Conservation (phyloP, 306 rosid species). For the Corylus americana region DNA sequence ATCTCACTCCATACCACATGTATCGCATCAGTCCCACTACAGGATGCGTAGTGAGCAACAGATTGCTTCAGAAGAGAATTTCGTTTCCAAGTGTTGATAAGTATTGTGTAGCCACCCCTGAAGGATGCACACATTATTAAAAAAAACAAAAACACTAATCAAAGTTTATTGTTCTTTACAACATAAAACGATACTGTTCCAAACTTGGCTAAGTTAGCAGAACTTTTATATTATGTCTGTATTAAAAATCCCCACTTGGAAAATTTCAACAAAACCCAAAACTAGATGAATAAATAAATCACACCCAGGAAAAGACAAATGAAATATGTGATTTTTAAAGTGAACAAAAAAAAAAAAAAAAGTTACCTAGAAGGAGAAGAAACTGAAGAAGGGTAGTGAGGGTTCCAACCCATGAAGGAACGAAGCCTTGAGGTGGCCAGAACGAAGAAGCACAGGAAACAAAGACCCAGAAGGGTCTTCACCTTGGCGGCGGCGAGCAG, state of each 20-base stretch:
- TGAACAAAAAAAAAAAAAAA: background rate
- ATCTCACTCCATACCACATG: conserved; percentile 50
- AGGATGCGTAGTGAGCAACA: conserved; percentile 51
- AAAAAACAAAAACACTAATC: background rate
- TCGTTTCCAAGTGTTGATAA: conserved; percentile 56
- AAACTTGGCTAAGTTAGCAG: background rate
- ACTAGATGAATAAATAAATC: background rate
- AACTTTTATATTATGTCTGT: background rate
- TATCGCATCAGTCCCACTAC: conserved; percentile 35
- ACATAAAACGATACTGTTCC: conserved; percentile 4
- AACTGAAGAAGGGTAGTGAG: conserved; percentile 39
- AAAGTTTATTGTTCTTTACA: conserved; percentile 2
- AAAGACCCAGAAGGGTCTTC: conserved; percentile 34
- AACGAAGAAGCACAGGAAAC: conserved; percentile 27
- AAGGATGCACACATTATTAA: background rate
- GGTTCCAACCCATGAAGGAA: conserved; percentile 56
- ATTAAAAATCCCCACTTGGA: background rate
- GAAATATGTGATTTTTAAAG: background rate
- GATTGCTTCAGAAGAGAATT: conserved; percentile 47
- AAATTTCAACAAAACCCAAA: background rate
- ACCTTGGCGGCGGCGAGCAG: conserved; percentile 34
- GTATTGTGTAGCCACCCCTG: conserved; percentile 62
- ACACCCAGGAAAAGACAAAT: background rate
- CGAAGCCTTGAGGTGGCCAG: conserved; percentile 33
- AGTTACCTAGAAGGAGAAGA: conserved; percentile 44